Conservation (phyloP, 345 rosid species). For the Hibiscus trionum region DNA sequence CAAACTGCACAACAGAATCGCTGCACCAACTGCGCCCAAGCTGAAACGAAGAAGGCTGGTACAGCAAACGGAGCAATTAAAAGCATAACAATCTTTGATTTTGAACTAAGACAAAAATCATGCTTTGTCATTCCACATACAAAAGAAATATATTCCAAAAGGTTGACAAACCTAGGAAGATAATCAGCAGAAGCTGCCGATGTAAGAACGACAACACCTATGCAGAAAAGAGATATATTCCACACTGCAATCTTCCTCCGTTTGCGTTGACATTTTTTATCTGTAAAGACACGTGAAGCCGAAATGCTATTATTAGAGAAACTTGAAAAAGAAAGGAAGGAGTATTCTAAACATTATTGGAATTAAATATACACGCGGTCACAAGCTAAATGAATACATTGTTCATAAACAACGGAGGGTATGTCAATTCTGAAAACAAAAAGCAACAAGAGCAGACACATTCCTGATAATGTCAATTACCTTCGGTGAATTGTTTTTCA, state of each 20-base stretch:
- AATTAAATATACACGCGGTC: background rate
- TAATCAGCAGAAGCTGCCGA: constrained; percentile 44
- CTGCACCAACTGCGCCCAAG: constrained; percentile 40
- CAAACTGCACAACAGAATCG: constrained; percentile 48
- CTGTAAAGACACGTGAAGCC: constrained; percentile 17
- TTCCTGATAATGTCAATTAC: constrained; percentile 18
- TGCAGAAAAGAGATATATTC: constrained; percentile 44
- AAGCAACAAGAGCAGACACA: background rate
- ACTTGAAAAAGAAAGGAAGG: background rate
- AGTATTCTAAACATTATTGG: background rate
- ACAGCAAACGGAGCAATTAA: background rate
- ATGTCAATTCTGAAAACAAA: background rate
- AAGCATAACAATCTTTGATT: background rate
- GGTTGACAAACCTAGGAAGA: constrained; percentile 39
- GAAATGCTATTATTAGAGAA: background rate
- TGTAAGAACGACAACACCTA: constrained; percentile 46
- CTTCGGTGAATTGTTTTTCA: constrained; percentile 27
- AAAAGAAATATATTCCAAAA: background rate
- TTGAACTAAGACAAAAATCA: background rate
- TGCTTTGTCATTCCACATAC: background rate
- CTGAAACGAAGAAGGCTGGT: constrained; percentile 43
- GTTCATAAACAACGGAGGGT: background rate
- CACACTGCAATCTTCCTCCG: constrained; percentile 54
- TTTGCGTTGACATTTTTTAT: constrained; percentile 29
- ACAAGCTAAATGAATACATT: background rate